Base-by-base conservation (phyloP, 192 early-diverging fungal species). In the Rhizophagus sp. region DNA sequence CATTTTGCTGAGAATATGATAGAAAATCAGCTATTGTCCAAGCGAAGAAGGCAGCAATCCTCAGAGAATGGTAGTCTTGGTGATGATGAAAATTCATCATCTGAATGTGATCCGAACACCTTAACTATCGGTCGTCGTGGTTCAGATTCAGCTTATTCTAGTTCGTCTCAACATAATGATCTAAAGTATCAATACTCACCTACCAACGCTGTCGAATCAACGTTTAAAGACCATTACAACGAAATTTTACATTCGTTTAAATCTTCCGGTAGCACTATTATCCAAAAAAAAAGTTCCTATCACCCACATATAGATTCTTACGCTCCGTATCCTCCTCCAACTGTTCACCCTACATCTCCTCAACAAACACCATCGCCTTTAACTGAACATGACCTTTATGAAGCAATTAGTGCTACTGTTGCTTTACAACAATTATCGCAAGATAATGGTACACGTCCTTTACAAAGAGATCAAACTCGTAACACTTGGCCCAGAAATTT, bases 401-500 rank as follows among this genome's bases (percentile, higher is more conserved):
- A 76, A 24, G 34, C 34, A 76, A 63, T 76, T 39, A 61, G 62
- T n/a, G 74, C 74, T 39, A 41, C 74, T 41, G 3, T 61, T 11
- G 52, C 52, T 34, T 61, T 76, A 39, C 74, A 76, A 76, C 34
- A 63, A 36, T 62, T 76, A 33, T 61, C 74, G 2, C 50, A 63
- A 62, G 74, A 76, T 39, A 30, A 63, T 36, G 61, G 74, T 24
- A 17, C 57, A 22, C 34, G 74, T 70, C 68, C 68, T n/a, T n/a
- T 70, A n/a, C 34, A 39, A 39, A 70, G 47, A n/a, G 39, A 70
- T 41, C 34, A 33, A 63, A n/a, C 33, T 39, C 15, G 10, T 8
- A 61, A 61, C 52, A 30, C 74, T 33, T 76, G 74, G 74, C 74
- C 74, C 24, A 13, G 74, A 76, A 76, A 13, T 39, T 76, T 76